These are phyloP conservation scores for Amborella trichopoda DNA, from an alignment of 164 flowering plant species.

Conservation along the genomic window DNA sequence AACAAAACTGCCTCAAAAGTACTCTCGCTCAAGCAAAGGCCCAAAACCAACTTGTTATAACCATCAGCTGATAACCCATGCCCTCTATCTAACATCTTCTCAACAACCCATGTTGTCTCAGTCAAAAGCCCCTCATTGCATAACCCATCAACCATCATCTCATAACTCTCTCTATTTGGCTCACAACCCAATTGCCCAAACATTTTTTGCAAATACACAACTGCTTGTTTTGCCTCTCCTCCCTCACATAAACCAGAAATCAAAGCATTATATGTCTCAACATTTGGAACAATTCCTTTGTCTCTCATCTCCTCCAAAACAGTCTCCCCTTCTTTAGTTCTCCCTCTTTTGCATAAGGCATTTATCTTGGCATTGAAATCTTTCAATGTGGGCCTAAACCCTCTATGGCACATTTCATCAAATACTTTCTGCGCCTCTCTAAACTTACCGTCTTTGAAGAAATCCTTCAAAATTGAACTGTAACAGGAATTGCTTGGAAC, in stretches of 20 bases:
- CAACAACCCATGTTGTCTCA: slow-evolving; percentile 47
- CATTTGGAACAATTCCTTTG: slow-evolving; percentile 31
- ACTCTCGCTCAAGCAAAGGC: slow-evolving; percentile 50
- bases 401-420: slow-evolving; percentile 33
- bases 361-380: slow-evolving; percentile 46
- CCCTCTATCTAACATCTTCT: slow-evolving; percentile 39
- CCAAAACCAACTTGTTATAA: slow-evolving; percentile 29
- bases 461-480: slow-evolving; percentile 41
- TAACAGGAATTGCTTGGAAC: slow-evolving; percentile 45
- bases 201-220: slow-evolving; percentile 48
- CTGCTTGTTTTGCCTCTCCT: slow-evolving; percentile 28
- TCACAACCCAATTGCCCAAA: slow-evolving; percentile 43
- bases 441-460: slow-evolving; percentile 43
- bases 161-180: slow-evolving; percentile 38
- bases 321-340: slow-evolving; percentile 28
- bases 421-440: slow-evolving; percentile 36
- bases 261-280: slow-evolving; percentile 31
- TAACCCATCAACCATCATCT: slow-evolving; percentile 38
- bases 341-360: slow-evolving; percentile 33
- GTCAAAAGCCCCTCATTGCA: slow-evolving; percentile 39
- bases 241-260: slow-evolving; percentile 43
- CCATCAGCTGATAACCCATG: slow-evolving; percentile 27
- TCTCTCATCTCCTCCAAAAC: slow-evolving; percentile 45
- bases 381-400: slow-evolving; percentile 25
- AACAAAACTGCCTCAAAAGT: slow-evolving; percentile 60